Conservation (phyloP, 192 early-diverging fungal species). For the Funneliformis geosporum region DNA sequence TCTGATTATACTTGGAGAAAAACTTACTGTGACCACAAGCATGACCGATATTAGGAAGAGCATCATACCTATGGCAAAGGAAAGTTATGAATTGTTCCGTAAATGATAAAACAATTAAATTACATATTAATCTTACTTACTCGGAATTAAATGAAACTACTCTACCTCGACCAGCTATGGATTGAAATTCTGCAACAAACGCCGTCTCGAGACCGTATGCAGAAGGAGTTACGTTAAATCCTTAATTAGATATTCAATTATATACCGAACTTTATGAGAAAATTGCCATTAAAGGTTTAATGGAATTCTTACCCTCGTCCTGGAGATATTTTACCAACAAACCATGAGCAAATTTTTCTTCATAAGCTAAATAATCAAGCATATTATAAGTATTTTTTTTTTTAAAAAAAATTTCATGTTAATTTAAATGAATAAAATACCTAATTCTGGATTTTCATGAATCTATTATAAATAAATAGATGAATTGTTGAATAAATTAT, state of each 20-base stretch:
- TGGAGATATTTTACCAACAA: slow-evolving; percentile 68
- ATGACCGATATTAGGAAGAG: slow-evolving; percentile 65
- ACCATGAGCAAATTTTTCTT: slow-evolving; percentile 61
- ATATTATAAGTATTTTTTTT: too few species aligned
- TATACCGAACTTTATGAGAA: not conserved
- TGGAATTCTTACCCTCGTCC: not conserved
- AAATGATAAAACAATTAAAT: not conserved
- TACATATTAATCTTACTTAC: not conserved
- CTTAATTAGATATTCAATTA: slow-evolving; percentile 37
- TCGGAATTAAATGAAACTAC: slow-evolving; percentile 30
- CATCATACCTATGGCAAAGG: slow-evolving; percentile 53
- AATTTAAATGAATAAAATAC: not conserved
- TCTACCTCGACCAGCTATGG: slow-evolving; percentile 36
- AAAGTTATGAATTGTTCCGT: not conserved
- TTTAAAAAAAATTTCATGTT: slow-evolving; percentile 46
- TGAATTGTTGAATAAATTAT: too few species aligned
- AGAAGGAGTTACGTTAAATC: slow-evolving; percentile 60
- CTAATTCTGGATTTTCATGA: not conserved
- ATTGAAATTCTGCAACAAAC: slow-evolving; percentile 66
- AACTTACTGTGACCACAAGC: slow-evolving; percentile 63
- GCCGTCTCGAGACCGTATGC: slow-evolving; percentile 72
- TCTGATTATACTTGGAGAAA: not conserved
- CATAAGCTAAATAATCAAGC: slow-evolving; percentile 50
- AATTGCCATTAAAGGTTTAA: too few species aligned
- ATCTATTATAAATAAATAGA: not conserved